These are phyloP conservation scores for Xanthoparmelia taractica DNA, from an alignment of 495 filamentous ascomycete genomes.

Conservation along the genomic window DNA sequence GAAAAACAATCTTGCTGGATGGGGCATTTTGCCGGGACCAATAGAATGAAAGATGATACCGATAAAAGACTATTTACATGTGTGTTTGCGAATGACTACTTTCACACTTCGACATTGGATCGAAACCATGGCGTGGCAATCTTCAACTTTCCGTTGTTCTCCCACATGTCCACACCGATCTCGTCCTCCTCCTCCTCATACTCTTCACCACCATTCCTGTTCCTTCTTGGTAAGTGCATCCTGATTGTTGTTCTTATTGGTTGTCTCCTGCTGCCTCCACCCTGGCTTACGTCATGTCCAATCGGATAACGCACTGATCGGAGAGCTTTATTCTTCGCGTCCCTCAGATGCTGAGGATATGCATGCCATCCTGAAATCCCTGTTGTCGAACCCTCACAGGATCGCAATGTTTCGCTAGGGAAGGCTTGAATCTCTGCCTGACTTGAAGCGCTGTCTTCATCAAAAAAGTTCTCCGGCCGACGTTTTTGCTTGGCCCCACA, in stretches of 20 bases:
- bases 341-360: neutral
- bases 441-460: neutral
- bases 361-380: neutral
- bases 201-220: slow-evolving; percentile 8
- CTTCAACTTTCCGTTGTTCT: slow-evolving; percentile 16
- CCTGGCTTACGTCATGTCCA: neutral
- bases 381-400: neutral
- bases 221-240: slow-evolving; percentile 1
- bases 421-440: neutral
- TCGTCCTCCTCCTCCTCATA: slow-evolving; percentile 24
- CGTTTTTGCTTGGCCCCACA: neutral
- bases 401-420: neutral
- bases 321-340: neutral
- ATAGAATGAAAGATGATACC: too few relatives aligned
- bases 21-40: too few relatives aligned
- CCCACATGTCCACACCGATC: slow-evolving; percentile 25
- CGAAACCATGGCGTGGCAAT: slow-evolving; percentile 21
- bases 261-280: neutral
- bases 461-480: neutral
- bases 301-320: slow-evolving; percentile 1
- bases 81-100: neutral
- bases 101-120: neutral
- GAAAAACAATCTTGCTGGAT: too few relatives aligned
- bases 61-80: neutral
- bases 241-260: neutral